Evolutionary conservation across 306 rosid genomes (phyloP).

Genomic region (Acacia acuminata): DNA sequence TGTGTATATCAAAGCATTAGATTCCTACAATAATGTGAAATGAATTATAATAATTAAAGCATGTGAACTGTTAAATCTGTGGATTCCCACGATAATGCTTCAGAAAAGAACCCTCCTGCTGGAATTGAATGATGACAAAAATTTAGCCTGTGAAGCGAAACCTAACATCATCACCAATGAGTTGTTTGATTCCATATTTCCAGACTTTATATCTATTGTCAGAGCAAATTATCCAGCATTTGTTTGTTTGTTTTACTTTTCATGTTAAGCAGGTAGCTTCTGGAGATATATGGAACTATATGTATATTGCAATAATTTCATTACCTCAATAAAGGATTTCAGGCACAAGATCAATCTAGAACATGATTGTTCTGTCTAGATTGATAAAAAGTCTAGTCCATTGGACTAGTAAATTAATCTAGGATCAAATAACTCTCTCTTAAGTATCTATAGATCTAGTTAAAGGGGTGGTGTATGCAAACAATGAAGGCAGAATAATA

Average conservation of each 20-base stretch:
- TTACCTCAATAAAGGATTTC: neutral
- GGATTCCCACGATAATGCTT: constrained; percentile 24
- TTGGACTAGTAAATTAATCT: too few relatives aligned
- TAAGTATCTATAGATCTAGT: too few relatives aligned
- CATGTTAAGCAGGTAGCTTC: neutral
- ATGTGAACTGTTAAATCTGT: constrained; percentile 16
- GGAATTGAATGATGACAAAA: constrained; percentile 8
- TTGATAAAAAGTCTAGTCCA: too few relatives aligned
- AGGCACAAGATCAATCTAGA: too few relatives aligned
- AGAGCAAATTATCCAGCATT: neutral
- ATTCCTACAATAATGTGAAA: neutral
- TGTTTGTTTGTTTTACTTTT: too few relatives aligned
- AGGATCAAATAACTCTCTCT: too few relatives aligned
- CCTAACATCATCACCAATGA: neutral
- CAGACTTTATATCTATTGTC: too few relatives aligned
- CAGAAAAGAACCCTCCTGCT: neutral
- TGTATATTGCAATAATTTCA: neutral
- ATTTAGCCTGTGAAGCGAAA: neutral
- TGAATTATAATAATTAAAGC: neutral
- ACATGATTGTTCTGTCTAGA: too few relatives aligned
- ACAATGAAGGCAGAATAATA: too few relatives aligned
- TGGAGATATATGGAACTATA: neutral
- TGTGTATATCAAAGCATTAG: neutral
- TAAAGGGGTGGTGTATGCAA: too few relatives aligned
- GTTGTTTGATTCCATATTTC: neutral